Evolutionary conservation across 352 stramenopile species (phyloP).

Genomic region (Aphanomyces astaci): DNA sequence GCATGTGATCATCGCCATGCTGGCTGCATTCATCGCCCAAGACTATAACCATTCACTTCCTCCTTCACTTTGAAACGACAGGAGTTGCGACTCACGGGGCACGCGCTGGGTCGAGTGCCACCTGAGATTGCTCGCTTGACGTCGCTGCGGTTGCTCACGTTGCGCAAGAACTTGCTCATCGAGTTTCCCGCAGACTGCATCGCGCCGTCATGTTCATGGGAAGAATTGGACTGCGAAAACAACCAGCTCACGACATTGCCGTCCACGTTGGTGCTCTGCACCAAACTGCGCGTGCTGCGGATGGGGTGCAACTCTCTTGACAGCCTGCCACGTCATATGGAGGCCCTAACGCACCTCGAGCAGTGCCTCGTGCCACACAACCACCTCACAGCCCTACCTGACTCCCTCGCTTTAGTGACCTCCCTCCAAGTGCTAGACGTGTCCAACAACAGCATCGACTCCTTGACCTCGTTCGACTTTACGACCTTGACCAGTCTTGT

Average conservation of each 20-base stretch:
- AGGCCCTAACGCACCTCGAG: slow-evolving; percentile 28
- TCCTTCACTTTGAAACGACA: slow-evolving; percentile 20
- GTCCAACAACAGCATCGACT: slow-evolving; percentile 54
- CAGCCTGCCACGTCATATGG: slow-evolving; percentile 35
- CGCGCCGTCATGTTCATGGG: slow-evolving; percentile 25
- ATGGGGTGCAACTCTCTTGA: slow-evolving; percentile 43
- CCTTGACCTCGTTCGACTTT: slow-evolving; percentile 43
- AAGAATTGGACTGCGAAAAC: slow-evolving; percentile 61
- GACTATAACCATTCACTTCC: background rate
- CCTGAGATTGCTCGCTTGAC: slow-evolving; percentile 32
- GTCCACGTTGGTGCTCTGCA: slow-evolving; percentile 34
- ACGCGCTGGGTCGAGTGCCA: slow-evolving; percentile 38
- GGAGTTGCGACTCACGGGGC: slow-evolving; percentile 56
- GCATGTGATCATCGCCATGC: too few relatives aligned
- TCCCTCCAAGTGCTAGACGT: slow-evolving; percentile 45
- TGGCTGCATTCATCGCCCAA: too few relatives aligned
- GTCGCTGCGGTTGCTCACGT: slow-evolving; percentile 44
- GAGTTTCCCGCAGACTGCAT: slow-evolving; percentile 43
- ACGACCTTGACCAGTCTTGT: slow-evolving; percentile 29
- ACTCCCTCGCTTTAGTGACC: slow-evolving; percentile 27
- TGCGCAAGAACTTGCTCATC: slow-evolving; percentile 53
- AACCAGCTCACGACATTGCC: slow-evolving; percentile 44
- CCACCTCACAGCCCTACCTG: slow-evolving; percentile 31
- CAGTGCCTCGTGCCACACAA: slow-evolving; percentile 53
- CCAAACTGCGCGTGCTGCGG: slow-evolving; percentile 36